These are phyloP conservation scores for Drechslerella dactyloides DNA, from an alignment of 2,329 filamentous ascomycete species.

Conservation along the genomic window DNA sequence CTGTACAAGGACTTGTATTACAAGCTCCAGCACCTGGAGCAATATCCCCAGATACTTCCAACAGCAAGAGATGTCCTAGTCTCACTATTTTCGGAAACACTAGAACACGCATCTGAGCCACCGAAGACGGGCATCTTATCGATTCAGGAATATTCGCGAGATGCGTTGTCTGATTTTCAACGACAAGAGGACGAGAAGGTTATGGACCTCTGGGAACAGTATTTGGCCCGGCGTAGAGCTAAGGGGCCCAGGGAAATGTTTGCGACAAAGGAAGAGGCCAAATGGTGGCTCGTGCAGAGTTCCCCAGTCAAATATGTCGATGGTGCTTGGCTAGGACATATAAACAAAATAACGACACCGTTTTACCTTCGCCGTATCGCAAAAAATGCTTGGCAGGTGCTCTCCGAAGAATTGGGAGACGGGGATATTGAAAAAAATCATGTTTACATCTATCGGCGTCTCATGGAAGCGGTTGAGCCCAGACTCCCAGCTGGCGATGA, in stretches of 20 bases:
- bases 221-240: constrained; percentile 56
- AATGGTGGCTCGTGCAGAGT: constrained; percentile 59
- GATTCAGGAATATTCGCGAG: constrained; percentile 56
- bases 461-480: constrained; percentile 53
- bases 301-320: constrained; percentile 62
- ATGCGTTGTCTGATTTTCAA: constrained; percentile 56
- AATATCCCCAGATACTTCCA: constrained; percentile 57
- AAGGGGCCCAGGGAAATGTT: constrained; percentile 58
- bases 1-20: constrained; percentile 24
- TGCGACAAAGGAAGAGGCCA: constrained; percentile 57
- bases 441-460: constrained; percentile 57
- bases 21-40: constrained; percentile 59
- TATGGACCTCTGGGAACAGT: constrained; percentile 57
- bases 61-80: constrained; percentile 57
- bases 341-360: constrained; percentile 60
- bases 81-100: constrained; percentile 57
- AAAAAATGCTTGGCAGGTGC: constrained; percentile 62
- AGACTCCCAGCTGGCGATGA: too few species aligned
- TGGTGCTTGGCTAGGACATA: constrained; percentile 62
- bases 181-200: constrained; percentile 56
- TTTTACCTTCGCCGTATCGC: constrained; percentile 58
- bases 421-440: constrained; percentile 62
- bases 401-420: constrained; percentile 63
- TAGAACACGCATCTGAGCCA: constrained; percentile 52
- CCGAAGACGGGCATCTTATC: constrained; percentile 56